Conservation (phyloP, 2,329 filamentous ascomycete species). For the Grosmannia clavigera region DNA sequence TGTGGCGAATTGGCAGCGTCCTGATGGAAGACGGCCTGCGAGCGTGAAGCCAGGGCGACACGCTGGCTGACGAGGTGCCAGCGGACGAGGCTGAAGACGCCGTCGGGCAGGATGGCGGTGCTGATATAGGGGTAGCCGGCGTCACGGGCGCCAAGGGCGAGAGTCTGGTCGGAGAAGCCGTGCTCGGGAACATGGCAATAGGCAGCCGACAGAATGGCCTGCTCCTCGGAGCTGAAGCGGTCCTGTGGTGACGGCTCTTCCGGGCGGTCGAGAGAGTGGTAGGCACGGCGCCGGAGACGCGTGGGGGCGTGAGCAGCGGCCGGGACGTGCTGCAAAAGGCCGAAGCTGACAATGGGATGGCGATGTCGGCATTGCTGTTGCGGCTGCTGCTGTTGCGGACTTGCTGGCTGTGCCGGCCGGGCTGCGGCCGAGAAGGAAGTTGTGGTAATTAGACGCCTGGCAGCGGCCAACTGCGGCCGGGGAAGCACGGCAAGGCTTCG, state of each 20-base stretch:
- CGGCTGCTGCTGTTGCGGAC: background rate
- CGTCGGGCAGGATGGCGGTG: constrained; percentile 67
- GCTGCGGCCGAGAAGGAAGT: background rate
- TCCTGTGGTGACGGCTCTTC: constrained; percentile 47
- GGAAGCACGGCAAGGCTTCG: background rate
- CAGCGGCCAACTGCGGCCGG: background rate
- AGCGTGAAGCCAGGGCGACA: constrained; percentile 37
- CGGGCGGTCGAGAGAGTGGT: constrained; percentile 66
- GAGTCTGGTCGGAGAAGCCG: constrained; percentile 66
- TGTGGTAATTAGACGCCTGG: background rate
- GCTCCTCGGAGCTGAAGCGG: constrained; percentile 57
- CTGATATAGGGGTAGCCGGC: constrained; percentile 80
- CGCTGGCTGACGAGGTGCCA: constrained; percentile 64
- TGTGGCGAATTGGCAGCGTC: constrained; percentile 15
- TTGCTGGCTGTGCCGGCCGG: too few relatives aligned
- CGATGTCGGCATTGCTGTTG: background rate
- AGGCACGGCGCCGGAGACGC: constrained; percentile 24
- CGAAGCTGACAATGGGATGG: background rate
- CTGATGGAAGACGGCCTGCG: constrained; percentile 25
- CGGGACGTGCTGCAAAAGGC: background rate
- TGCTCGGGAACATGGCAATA: constrained; percentile 64
- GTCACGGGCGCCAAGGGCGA: constrained; percentile 69
- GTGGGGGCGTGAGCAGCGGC: background rate
- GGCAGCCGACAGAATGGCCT: constrained; percentile 68
- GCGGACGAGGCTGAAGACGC: constrained; percentile 68